Conservation (phyloP, 2,329 filamentous ascomycete genomes). For the Calcarisporium arbuscula region DNA sequence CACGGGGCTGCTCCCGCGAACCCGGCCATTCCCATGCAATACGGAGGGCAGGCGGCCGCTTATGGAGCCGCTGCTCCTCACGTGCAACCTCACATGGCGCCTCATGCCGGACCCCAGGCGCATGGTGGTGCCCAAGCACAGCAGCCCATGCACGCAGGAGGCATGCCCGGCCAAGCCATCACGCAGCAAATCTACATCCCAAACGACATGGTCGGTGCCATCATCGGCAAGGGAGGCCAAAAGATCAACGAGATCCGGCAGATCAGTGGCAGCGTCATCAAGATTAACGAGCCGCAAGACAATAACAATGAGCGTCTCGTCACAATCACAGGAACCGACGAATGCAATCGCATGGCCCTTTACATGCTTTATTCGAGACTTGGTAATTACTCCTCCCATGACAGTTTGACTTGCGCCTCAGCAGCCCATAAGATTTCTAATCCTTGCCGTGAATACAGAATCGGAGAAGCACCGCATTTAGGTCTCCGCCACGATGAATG, state of each 20-base stretch:
- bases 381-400: slow-evolving; percentile 50
- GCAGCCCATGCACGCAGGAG: slow-evolving; percentile 68
- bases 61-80: slow-evolving; percentile 74
- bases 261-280: slow-evolving; percentile 95
- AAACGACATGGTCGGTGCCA: slow-evolving; percentile 98
- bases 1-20: slow-evolving; percentile 54
- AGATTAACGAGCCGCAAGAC: slow-evolving; percentile 98
- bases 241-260: slow-evolving; percentile 99
- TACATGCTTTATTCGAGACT: slow-evolving; percentile 99
- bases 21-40: slow-evolving; percentile 67
- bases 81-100: slow-evolving; percentile 65
- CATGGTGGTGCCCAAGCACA: slow-evolving; percentile 64
- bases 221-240: slow-evolving; percentile 95
- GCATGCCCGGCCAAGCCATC: slow-evolving; percentile 56
- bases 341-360: slow-evolving; percentile 99
- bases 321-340: slow-evolving; percentile 93
- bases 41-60: slow-evolving; percentile 65
- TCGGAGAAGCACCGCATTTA: slow-evolving; percentile 40
- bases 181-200: slow-evolving; percentile 99
- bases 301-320: slow-evolving; percentile 98
- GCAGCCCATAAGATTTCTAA: too few species aligned
- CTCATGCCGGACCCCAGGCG: slow-evolving; percentile 50
- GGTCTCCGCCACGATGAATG: slow-evolving; percentile 4
- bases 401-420: too few species aligned
- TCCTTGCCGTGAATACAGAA: slow-evolving; percentile 24